Evolutionary conservation across 306 rosid genomes (phyloP).

Genomic region (Citrullus colocynthis): DNA sequence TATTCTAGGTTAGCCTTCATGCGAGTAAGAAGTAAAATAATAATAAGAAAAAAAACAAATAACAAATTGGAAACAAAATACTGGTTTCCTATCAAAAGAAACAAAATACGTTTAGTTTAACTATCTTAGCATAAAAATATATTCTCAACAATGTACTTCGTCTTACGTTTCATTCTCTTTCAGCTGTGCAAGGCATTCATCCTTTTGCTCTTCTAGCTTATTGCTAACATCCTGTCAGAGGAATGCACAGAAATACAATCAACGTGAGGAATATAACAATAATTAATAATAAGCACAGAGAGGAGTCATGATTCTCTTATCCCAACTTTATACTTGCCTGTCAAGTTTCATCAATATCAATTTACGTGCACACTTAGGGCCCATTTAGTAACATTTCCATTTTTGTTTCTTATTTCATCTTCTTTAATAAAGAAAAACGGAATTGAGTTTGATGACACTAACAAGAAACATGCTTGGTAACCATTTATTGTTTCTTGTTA

Average conservation of each 20-base stretch:
- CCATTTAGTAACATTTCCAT: too few species aligned
- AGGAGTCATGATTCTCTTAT: not conserved
- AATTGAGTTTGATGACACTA: too few species aligned
- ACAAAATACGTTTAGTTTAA: not conserved
- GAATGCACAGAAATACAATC: slow-evolving; percentile 12
- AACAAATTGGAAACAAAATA: not conserved
- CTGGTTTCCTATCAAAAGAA: too few species aligned
- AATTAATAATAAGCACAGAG: not conserved
- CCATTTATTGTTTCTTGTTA: too few species aligned
- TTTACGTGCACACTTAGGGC: not conserved
- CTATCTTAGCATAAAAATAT: slow-evolving; percentile 7
- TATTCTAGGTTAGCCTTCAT: not conserved
- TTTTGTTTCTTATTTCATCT: too few species aligned
- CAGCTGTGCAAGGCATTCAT: slow-evolving; percentile 76
- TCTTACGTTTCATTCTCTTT: slow-evolving; percentile 94
- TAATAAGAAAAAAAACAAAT: not conserved
- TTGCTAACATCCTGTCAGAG: slow-evolving; percentile 66
- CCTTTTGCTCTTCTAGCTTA: slow-evolving; percentile 93
- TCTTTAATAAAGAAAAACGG: too few species aligned
- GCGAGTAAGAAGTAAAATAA: not conserved
- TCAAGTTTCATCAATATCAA: not conserved
- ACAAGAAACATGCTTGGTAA: too few species aligned
- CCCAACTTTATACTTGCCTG: not conserved
- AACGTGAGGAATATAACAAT: not conserved
- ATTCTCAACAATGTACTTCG: slow-evolving; percentile 11